Conservation (phyloP, 2,329 filamentous ascomycete species). For the Nigrograna mackinnonii region DNA sequence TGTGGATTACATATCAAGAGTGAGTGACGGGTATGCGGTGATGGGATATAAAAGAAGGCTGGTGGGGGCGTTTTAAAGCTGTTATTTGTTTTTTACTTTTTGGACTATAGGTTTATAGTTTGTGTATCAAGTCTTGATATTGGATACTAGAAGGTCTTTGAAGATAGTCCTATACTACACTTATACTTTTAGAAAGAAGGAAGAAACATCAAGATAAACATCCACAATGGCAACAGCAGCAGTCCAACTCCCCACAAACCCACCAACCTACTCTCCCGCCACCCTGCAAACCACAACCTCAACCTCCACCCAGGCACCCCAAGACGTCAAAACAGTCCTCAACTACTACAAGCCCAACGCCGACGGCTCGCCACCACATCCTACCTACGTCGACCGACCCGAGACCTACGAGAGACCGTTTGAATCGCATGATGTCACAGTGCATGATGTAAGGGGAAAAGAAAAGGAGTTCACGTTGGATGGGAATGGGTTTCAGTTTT, state of each 20-base stretch:
- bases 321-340: slow-evolving; percentile 28
- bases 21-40: no score
- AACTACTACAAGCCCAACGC: slow-evolving; percentile 32
- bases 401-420: slow-evolving; percentile 37
- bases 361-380: slow-evolving; percentile 31
- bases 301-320: slow-evolving; percentile 6
- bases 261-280: slow-evolving; percentile 19
- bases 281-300: slow-evolving; percentile 6
- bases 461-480: slow-evolving; percentile 49
- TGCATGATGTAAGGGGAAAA: slow-evolving; percentile 51
- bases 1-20: slow-evolving; percentile 8
- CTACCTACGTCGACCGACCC: slow-evolving; percentile 30
- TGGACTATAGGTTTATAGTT: no score
- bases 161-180: no score
- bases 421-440: slow-evolving; percentile 26
- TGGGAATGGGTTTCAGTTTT: slow-evolving; percentile 42
- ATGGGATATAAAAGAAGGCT: no score
- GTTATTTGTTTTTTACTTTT: no score
- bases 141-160: no score
- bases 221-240: slow-evolving; percentile 30
- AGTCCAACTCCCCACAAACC: slow-evolving; percentile 22
- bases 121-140: no score
- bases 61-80: no score
- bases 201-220: no score
- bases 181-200: no score